A percentile compares a stretch with the other conserved stretches of the same genome.
phyloP scores from a whole-genome alignment of 305 asterid genomes.

The Rubia peregrina region DNA sequence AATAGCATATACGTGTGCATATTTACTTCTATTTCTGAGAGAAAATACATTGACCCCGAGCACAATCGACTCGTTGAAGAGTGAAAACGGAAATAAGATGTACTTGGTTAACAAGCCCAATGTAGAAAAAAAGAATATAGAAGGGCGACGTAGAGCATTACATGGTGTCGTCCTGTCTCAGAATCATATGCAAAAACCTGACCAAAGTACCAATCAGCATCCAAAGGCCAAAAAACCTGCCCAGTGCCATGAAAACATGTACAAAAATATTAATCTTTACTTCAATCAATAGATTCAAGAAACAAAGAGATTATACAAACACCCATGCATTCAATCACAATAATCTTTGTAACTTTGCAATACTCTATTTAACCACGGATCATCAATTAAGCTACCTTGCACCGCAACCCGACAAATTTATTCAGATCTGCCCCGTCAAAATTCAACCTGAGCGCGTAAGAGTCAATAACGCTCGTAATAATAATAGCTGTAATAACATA shows the following conservation, averaged over 20 bases:
- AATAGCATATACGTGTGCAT: background rate
- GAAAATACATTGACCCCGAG: background rate
- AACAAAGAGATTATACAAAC: background rate
- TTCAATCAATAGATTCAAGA: background rate
- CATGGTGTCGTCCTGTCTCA: conserved; percentile 65
- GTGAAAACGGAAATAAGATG: background rate
- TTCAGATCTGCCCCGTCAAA: conserved; percentile 60
- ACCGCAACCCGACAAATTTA: conserved; percentile 61
- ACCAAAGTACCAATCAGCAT: conserved; percentile 86
- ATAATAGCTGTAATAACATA: conserved; percentile 2
- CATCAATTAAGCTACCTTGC: conserved; percentile 51
- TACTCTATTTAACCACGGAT: background rate
- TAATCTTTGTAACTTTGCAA: conserved; percentile 1
- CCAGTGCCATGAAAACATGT: conserved; percentile 17
- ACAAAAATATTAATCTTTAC: background rate
- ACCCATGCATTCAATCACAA: conserved; percentile 1
- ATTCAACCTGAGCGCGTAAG: conserved; percentile 49
- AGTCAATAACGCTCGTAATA: conserved; percentile 11
- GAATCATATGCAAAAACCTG: conserved; percentile 41
- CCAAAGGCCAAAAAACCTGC: conserved; percentile 97
- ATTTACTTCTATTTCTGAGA: background rate
- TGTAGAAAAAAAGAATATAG: background rate
- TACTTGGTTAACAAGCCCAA: background rate
- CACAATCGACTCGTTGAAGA: background rate
- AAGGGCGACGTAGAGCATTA: conserved; percentile 32